A percentile compares a stretch with the other conserved stretches of the same genome.
These are phyloP conservation scores for Medicago lupulina DNA, from an alignment of 306 rosid species.

Conservation along the genomic window DNA sequence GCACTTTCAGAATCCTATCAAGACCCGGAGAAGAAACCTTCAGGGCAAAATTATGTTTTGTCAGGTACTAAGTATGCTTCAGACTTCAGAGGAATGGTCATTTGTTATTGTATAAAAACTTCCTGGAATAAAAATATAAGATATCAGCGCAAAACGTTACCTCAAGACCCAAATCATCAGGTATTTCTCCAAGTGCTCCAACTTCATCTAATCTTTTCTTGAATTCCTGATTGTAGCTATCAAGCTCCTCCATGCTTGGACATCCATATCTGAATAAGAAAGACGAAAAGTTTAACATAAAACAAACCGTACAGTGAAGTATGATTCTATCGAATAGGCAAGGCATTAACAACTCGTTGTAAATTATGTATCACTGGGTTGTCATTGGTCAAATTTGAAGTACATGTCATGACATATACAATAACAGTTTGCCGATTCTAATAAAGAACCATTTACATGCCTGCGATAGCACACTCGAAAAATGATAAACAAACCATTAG, in stretches of 20 bases:
- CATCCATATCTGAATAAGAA: constrained; percentile 77
- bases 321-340: neutral
- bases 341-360: neutral
- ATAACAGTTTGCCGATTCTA: neutral
- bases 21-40: constrained; percentile 96
- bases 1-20: constrained; percentile 82
- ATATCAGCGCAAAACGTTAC: constrained; percentile 45
- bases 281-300: constrained; percentile 20
- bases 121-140: constrained; percentile 18
- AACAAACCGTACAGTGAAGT: constrained; percentile 32
- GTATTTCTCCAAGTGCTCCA: constrained; percentile 85
- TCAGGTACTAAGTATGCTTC: constrained; percentile 38
- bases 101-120: too few relatives aligned
- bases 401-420: neutral
- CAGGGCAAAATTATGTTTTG: constrained; percentile 34
- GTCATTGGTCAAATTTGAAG: constrained; percentile 19
- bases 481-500: constrained; percentile 9
- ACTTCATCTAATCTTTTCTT: constrained; percentile 79
- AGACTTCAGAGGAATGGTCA: constrained; percentile 33
- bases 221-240: constrained; percentile 68
- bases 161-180: constrained; percentile 82
- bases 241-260: constrained; percentile 86
- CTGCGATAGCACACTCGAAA: constrained; percentile 20
- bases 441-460: neutral
- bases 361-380: constrained; percentile 12